These are phyloP conservation scores for Ailanthus altissimus DNA, from an alignment of 345 rosid genomes.

Conservation along the genomic window DNA sequence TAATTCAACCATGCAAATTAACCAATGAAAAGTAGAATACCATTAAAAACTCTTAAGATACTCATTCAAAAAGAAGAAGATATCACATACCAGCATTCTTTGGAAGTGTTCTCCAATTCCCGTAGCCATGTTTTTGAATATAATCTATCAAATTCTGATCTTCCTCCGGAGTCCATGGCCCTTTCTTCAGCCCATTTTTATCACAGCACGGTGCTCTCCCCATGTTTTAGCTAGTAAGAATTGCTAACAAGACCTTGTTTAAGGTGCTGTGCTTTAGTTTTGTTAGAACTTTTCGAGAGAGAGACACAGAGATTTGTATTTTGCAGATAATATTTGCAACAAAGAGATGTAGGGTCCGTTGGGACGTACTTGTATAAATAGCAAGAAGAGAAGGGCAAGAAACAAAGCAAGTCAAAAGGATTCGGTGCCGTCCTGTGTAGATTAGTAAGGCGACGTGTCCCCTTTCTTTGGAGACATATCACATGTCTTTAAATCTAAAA, in stretches of 20 bases:
- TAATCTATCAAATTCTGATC: constrained; percentile 69
- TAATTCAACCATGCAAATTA: constrained; percentile 1
- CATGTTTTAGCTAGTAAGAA: constrained; percentile 35
- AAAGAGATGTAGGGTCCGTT: constrained; percentile 35
- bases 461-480: constrained; percentile 12
- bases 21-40: background rate
- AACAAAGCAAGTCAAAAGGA: constrained; percentile 57
- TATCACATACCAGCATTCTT: constrained; percentile 69
- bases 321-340: background rate
- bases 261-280: background rate
- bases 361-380: constrained; percentile 47
- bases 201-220: constrained; percentile 88
- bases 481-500: background rate
- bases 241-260: background rate
- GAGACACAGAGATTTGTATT: constrained; percentile 18
- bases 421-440: constrained; percentile 89
- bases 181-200: constrained; percentile 74
- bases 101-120: constrained; percentile 90
- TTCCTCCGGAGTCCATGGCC: constrained; percentile 92
- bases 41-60: background rate
- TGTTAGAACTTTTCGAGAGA: background rate
- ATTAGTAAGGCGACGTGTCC: constrained; percentile 62
- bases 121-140: constrained; percentile 74
- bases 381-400: constrained; percentile 19
- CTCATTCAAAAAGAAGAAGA: background rate